Evolutionary conservation across 192 early-diverging fungal genomes (phyloP).

Genomic region (Coemansia sp.): DNA sequence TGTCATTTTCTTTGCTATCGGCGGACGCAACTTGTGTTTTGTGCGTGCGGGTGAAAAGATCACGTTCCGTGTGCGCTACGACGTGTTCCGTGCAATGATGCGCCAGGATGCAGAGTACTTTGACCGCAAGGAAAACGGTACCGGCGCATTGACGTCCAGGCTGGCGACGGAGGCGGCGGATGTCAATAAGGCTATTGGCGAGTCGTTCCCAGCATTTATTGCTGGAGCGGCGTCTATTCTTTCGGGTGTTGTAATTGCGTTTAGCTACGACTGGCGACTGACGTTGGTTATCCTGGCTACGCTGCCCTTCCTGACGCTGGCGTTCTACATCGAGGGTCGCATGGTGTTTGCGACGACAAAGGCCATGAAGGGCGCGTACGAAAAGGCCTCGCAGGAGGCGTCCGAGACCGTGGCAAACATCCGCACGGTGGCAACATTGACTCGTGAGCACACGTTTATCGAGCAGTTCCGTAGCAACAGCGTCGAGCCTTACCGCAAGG

Average conservation of each 20-base stretch:
- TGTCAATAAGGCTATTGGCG: conserved; percentile 55
- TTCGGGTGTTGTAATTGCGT: conserved; percentile 61
- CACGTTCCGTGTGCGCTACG: conserved; percentile 62
- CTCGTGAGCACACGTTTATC: conserved; percentile 68
- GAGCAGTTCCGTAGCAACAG: conserved; percentile 60
- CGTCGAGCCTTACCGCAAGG: conserved; percentile 63
- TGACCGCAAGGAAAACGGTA: conserved; percentile 70
- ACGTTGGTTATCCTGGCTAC: conserved; percentile 70
- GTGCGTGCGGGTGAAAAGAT: conserved; percentile 65
- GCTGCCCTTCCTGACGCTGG: conserved; percentile 56
- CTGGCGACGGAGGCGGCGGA: conserved; percentile 78
- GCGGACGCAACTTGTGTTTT: conserved; percentile 59
- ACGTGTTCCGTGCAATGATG: conserved; percentile 68
- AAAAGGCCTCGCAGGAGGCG: conserved; percentile 75
- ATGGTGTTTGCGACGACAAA: conserved; percentile 47
- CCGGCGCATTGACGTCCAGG: conserved; percentile 75
- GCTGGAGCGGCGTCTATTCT: conserved; percentile 18
- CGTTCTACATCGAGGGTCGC: conserved; percentile 30
- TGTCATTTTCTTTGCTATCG: conserved; percentile 54
- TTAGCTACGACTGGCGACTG: conserved; percentile 73
- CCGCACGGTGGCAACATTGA: conserved; percentile 81
- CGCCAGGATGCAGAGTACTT: conserved; percentile 89
- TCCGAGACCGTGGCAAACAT: conserved; percentile 82
- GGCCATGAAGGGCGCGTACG: conserved; percentile 69
- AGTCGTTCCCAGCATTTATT: conserved; percentile 34